phyloP scores from a whole-genome alignment of 2,329 filamentous ascomycete species.

The Diaporthe capsici region DNA sequence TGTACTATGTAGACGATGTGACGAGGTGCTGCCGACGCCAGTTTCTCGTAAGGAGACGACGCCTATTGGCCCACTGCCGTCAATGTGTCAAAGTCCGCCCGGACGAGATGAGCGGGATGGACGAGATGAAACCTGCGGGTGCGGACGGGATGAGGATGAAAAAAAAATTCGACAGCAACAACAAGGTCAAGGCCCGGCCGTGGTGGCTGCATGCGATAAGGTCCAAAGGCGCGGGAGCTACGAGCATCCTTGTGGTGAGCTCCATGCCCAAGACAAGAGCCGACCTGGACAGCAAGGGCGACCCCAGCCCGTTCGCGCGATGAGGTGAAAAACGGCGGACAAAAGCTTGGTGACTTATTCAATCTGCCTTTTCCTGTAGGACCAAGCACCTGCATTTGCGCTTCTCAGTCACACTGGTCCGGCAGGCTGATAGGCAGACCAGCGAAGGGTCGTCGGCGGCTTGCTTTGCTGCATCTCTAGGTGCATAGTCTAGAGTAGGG shows the following conservation, averaged over 20 bases:
- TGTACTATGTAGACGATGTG: slow-evolving; percentile 25
- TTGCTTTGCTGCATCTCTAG: background rate
- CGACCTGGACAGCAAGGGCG: slow-evolving; percentile 26
- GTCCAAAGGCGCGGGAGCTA: slow-evolving; percentile 31
- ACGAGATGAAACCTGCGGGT: slow-evolving; percentile 11
- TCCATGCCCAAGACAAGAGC: slow-evolving; percentile 23
- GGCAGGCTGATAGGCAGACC: slow-evolving; percentile 31
- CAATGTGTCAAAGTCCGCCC: slow-evolving; percentile 16
- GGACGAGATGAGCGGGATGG: slow-evolving; percentile 11
- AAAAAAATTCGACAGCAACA: slow-evolving; percentile 7
- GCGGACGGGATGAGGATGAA: background rate
- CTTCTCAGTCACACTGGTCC: slow-evolving; percentile 9
- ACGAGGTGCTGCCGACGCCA: slow-evolving; percentile 7
- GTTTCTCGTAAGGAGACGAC: background rate
- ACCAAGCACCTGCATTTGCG: slow-evolving; percentile 24
- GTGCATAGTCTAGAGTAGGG: slow-evolving; percentile 22
- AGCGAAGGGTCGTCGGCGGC: background rate
- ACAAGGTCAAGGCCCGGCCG: slow-evolving; percentile 22
- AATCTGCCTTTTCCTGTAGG: slow-evolving; percentile 19
- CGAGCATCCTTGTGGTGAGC: slow-evolving; percentile 34
- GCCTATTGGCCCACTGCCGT: slow-evolving; percentile 20
- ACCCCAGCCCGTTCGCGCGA: slow-evolving; percentile 25
- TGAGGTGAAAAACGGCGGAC: slow-evolving; percentile 13
- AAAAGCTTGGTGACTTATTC: slow-evolving; percentile 29
- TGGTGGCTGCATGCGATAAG: slow-evolving; percentile 29